A percentile compares a stretch with the other conserved stretches of the same genome.
These are phyloP conservation scores for Pleurostoma richardsiae DNA, from an alignment of 2,329 filamentous ascomycete species.

Conservation along the genomic window DNA sequence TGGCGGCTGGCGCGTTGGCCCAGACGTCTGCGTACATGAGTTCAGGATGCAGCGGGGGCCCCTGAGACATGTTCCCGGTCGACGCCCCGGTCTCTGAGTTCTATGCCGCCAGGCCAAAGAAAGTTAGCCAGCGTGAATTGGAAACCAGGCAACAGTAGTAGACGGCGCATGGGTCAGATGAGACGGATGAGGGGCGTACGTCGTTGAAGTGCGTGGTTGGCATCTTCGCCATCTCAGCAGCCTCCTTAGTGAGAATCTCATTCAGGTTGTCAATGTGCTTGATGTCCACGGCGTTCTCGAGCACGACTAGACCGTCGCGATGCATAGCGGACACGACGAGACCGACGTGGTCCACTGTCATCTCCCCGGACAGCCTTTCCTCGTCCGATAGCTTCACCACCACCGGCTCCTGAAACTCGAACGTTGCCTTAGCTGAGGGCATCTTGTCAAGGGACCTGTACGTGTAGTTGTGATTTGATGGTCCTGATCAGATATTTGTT, in stretches of 20 bases:
- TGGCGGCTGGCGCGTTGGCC: constrained; percentile 6
- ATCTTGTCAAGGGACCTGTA: not conserved
- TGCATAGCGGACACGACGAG: constrained; percentile 4
- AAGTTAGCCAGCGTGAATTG: not conserved
- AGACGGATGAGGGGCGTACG: not conserved
- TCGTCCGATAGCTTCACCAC: constrained; percentile 1
- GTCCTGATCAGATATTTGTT: too few species aligned
- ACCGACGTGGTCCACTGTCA: not conserved
- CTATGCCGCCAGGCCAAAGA: not conserved
- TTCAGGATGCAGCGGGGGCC: constrained; percentile 8
- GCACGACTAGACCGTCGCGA: constrained; percentile 7
- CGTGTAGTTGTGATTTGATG: too few species aligned
- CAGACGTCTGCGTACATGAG: constrained; percentile 11
- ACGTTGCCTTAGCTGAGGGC: constrained; percentile 1
- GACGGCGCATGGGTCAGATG: not conserved
- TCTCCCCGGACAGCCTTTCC: not conserved
- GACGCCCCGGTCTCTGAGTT: constrained; percentile 8
- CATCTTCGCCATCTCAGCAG: constrained; percentile 7
- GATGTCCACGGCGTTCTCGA: constrained; percentile 6
- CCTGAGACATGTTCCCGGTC: constrained; percentile 13
- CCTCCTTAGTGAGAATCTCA: constrained; percentile 5
- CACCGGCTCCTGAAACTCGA: constrained; percentile 8
- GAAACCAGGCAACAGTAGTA: too few species aligned
- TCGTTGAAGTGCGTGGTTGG: constrained; percentile 11
- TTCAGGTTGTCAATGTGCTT: constrained; percentile 6